These are phyloP conservation scores for Hypoxylon crocopeplum DNA, from an alignment of 495 filamentous ascomycete genomes.

Conservation along the genomic window DNA sequence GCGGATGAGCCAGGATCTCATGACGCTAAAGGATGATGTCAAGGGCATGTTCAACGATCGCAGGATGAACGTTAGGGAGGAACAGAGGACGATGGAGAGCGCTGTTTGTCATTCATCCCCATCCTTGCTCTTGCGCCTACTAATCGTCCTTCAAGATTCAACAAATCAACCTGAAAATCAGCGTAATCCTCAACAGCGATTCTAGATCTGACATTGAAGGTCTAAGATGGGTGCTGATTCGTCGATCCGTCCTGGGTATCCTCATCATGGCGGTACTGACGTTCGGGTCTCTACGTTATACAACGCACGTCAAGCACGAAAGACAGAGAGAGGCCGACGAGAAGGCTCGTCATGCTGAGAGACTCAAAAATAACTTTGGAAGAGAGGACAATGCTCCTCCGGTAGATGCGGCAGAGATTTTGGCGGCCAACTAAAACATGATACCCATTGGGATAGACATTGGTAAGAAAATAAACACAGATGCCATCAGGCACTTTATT, in stretches of 20 bases:
- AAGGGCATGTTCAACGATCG: conserved; percentile 97
- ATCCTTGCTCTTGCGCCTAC: conserved; percentile 1
- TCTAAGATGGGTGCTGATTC: conserved; percentile 86
- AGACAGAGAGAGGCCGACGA: conserved; percentile 48
- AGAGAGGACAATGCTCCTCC: conserved; percentile 46
- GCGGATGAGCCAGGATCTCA: conserved; percentile 77
- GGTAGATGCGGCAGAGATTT: conserved; percentile 53
- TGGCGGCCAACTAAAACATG: conserved; percentile 51
- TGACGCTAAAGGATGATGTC: conserved; percentile 83
- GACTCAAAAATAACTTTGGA: conserved; percentile 43
- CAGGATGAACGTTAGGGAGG: conserved; percentile 86
- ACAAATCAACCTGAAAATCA: conserved; percentile 93
- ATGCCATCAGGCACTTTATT: not conserved
- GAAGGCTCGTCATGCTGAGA: conserved; percentile 41
- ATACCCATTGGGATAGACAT: conserved; percentile 41
- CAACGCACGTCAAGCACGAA: conserved; percentile 53
- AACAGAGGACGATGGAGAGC: conserved; percentile 82
- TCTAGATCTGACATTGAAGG: conserved; percentile 89
- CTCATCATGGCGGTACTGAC: conserved; percentile 60
- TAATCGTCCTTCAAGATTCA: conserved; percentile 67
- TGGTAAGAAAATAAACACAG: conserved; percentile 16
- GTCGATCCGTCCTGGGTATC: conserved; percentile 84
- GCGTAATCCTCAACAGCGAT: conserved; percentile 82
- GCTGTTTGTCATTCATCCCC: conserved; percentile 53
- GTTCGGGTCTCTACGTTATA: conserved; percentile 56